phyloP scores from a whole-genome alignment of 352 stramenopile genomes.

The Elongisporangium senticosum region DNA sequence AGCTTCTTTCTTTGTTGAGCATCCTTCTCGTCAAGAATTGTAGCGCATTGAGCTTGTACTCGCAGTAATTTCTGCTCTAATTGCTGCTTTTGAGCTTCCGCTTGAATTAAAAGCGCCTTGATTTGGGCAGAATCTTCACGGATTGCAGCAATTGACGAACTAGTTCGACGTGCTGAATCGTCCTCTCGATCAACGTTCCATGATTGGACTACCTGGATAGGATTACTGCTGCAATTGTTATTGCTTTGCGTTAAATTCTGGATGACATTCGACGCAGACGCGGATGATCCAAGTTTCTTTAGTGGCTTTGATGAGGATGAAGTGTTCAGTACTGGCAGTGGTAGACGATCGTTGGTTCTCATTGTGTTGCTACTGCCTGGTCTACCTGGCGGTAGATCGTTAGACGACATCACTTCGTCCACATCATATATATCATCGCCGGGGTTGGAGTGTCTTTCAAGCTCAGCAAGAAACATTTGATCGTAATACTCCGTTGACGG shows the following conservation, averaged over 20 bases:
- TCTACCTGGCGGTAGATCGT: not conserved
- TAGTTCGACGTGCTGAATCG: not conserved
- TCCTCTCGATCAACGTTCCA: not conserved
- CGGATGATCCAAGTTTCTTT: not conserved
- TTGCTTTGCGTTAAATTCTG: not conserved
- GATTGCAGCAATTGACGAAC: not conserved
- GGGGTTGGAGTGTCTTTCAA: slow-evolving; percentile 40
- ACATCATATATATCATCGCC: not conserved
- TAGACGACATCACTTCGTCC: not conserved
- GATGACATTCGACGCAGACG: not conserved
- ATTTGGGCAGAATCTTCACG: not conserved
- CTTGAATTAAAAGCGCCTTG: slow-evolving; percentile 1
- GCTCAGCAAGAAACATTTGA: slow-evolving; percentile 57
- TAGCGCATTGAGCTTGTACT: slow-evolving; percentile 26
- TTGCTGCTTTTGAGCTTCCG: slow-evolving; percentile 26
- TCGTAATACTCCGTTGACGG: slow-evolving; percentile 26
- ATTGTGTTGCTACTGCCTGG: not conserved
- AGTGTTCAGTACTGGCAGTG: not conserved
- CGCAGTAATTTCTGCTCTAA: slow-evolving; percentile 43
- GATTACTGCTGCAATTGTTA: not conserved
- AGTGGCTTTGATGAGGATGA: not conserved
- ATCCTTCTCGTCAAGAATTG: slow-evolving; percentile 48
- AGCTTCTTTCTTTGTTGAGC: slow-evolving; percentile 46
- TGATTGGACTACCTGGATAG: not conserved
- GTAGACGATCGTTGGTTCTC: not conserved